A percentile compares a stretch with the other conserved stretches of the same genome.
Conservation (phyloP, 1,284 basidiomycete genomes). For the Marasmius sp. region DNA sequence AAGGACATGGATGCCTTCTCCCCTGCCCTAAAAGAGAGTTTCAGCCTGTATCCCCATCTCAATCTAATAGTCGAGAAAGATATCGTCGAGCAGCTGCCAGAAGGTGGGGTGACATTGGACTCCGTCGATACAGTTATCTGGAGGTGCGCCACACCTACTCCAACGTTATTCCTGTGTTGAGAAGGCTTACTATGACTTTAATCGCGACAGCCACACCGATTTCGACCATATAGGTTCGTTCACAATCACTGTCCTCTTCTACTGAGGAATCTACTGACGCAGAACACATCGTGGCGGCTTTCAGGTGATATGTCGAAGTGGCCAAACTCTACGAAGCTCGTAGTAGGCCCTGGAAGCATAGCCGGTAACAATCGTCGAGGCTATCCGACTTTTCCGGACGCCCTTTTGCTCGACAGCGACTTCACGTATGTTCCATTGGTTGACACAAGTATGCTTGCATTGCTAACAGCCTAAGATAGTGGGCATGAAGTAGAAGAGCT, state of each 20-base stretch:
- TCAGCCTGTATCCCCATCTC: neutral
- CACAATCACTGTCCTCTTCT: no score
- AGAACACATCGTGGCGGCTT: no score
- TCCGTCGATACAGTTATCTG: constrained; percentile 22
- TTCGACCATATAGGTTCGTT: constrained; percentile 21
- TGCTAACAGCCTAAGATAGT: constrained; percentile 5
- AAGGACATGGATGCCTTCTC: constrained; percentile 19
- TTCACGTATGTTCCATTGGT: constrained; percentile 16
- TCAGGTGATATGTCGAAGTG: constrained; percentile 23
- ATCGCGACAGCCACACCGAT: constrained; percentile 18
- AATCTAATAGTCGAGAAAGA: constrained; percentile 14
- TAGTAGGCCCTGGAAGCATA: constrained; percentile 18
- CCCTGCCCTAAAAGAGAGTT: constrained; percentile 4
- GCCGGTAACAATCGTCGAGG: constrained; percentile 7
- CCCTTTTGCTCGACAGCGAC: constrained; percentile 16
- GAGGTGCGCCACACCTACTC: constrained; percentile 20
- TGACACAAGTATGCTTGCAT: neutral
- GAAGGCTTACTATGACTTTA: neutral
- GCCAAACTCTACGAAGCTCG: constrained; percentile 17
- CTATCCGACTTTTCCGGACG: constrained; percentile 11
- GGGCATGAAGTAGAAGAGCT: constrained; percentile 15
- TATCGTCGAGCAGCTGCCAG: constrained; percentile 19
- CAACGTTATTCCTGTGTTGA: no score
- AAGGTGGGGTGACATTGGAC: constrained; percentile 15
- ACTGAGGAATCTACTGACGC: no score